These are phyloP conservation scores for Rhodotorula mucilaginosa DNA, from an alignment of 1,284 basidiomycete genomes.

Conservation along the genomic window DNA sequence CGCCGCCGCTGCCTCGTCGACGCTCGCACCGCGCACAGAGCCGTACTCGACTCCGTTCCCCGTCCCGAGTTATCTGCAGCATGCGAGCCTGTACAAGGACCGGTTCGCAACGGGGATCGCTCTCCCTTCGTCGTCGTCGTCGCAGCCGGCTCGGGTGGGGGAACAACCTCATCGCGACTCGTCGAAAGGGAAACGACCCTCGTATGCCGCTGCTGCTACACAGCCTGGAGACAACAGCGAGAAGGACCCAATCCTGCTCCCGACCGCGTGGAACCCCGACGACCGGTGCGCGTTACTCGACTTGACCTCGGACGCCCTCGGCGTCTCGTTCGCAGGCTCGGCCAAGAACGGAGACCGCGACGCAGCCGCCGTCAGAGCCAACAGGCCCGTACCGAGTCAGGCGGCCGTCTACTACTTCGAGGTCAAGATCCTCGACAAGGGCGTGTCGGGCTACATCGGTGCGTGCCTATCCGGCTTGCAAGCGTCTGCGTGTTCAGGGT, in stretches of 20 bases:
- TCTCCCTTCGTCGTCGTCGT: background rate
- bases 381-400: slow-evolving; percentile 69
- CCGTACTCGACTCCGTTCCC: slow-evolving; percentile 27
- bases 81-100: slow-evolving; percentile 14
- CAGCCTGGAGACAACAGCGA: background rate
- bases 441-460: slow-evolving; percentile 80
- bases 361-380: slow-evolving; percentile 73
- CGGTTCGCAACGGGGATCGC: slow-evolving; percentile 28
- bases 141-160: background rate
- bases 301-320: slow-evolving; percentile 66
- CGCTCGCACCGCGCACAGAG: background rate
- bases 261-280: slow-evolving; percentile 72
- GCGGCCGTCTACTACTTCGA: slow-evolving; percentile 91
- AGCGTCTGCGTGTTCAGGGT: too few relatives aligned
- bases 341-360: slow-evolving; percentile 63
- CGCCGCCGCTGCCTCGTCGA: background rate
- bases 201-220: background rate
- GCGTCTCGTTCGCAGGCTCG: slow-evolving; percentile 59
- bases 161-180: background rate
- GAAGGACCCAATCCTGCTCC: slow-evolving; percentile 53
- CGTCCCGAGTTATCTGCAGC: slow-evolving; percentile 27
- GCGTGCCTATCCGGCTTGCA: slow-evolving; percentile 53
- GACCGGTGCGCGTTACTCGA: slow-evolving; percentile 61
- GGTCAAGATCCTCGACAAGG: slow-evolving; percentile 72
- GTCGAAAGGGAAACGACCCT: too few relatives aligned